Percentiles rank a stretch among this genome's conserved stretches.
These are phyloP conservation scores for Morella rubra DNA, from an alignment of 306 rosid species.

Conservation along the genomic window DNA sequence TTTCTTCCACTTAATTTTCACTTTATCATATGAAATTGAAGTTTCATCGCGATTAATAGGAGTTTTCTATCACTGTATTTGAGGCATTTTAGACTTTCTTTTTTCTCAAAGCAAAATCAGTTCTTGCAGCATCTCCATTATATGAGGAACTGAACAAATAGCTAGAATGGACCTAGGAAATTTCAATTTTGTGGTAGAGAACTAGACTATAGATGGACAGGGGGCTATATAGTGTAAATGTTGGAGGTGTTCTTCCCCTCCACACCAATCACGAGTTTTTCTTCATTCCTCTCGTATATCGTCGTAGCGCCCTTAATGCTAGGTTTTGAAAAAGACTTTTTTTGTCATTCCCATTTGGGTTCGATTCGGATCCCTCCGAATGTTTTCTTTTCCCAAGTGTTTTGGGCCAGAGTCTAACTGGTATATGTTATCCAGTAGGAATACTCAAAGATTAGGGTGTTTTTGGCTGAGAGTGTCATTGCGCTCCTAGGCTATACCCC, in stretches of 20 bases:
- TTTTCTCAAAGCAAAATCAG: too few species aligned
- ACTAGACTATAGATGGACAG: neutral
- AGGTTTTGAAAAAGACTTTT: too few species aligned
- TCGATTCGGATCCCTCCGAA: too few species aligned
- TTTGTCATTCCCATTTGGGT: too few species aligned
- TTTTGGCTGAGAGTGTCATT: neutral
- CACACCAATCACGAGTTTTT: too few species aligned
- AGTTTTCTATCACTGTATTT: neutral
- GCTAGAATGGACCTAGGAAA: neutral
- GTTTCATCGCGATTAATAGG: neutral
- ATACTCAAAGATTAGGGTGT: neutral
- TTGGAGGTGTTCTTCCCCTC: neutral
- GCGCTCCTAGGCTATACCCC: neutral
- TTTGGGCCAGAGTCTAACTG: neutral
- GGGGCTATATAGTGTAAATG: neutral
- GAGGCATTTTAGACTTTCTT: neutral
- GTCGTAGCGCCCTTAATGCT: too few species aligned
- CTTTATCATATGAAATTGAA: neutral
- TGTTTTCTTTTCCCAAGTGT: too few species aligned
- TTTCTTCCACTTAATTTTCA: conserved; percentile 1
- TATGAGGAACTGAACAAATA: neutral
- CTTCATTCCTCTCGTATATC: too few species aligned
- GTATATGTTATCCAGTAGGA: neutral
- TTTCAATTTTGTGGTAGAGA: neutral
- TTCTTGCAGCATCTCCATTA: neutral